These are phyloP conservation scores for Termitomyces heimii DNA, from an alignment of 768 basidiomycete species.

Conservation along the genomic window DNA sequence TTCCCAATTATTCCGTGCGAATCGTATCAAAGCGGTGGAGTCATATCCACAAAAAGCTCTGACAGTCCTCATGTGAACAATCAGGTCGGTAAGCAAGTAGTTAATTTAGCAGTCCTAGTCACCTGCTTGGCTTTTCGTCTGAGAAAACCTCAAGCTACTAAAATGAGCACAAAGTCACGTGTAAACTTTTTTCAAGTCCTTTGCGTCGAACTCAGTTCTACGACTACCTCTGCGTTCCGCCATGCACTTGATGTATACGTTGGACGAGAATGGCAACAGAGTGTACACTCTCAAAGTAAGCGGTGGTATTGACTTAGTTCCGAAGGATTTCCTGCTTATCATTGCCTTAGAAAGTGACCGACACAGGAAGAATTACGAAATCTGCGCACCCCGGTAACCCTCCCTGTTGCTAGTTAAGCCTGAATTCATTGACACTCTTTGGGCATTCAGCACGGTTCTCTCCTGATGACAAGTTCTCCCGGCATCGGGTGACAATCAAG, in stretches of 20 bases:
- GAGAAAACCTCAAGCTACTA: too few relatives aligned
- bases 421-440: not conserved
- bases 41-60: not conserved
- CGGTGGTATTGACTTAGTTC: not conserved
- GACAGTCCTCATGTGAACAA: too few relatives aligned
- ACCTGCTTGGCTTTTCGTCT: too few relatives aligned
- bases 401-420: not conserved
- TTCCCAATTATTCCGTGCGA: not conserved
- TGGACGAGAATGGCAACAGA: slow-evolving; percentile 72
- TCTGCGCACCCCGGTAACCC: slow-evolving; percentile 92
- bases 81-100: too few relatives aligned
- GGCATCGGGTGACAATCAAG: slow-evolving; percentile 96
- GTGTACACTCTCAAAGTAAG: slow-evolving; percentile 89
- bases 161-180: slow-evolving; percentile 5
- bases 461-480: slow-evolving; percentile 98
- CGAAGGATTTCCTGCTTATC: not conserved
- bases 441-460: slow-evolving; percentile 86
- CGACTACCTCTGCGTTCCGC: slow-evolving; percentile 15
- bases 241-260: slow-evolving; percentile 98
- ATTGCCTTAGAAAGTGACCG: slow-evolving; percentile 69
- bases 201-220: not conserved
- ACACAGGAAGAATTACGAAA: slow-evolving; percentile 79
- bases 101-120: too few relatives aligned
- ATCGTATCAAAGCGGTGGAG: not conserved
- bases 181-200: not conserved